Conservation (phyloP, 352 stramenopile species). For the Phytophthora kernoviae region DNA sequence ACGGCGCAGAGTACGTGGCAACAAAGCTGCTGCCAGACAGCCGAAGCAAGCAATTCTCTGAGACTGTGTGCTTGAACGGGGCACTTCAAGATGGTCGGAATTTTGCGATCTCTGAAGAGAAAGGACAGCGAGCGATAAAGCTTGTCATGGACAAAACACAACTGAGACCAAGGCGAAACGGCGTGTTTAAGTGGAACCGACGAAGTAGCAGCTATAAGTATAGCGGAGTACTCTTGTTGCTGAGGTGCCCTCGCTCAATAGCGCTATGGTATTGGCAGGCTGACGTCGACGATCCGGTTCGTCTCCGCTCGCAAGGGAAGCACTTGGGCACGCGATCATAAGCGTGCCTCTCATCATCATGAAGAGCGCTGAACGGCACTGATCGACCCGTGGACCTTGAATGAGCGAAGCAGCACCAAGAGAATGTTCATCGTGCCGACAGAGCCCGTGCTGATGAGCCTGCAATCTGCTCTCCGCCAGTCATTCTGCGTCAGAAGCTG, state of each 20-base stretch:
- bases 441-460: slow-evolving; percentile 10
- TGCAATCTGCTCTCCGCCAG: slow-evolving; percentile 8
- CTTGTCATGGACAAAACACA: not conserved
- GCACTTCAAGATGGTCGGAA: not conserved
- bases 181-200: not conserved
- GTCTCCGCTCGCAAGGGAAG: slow-evolving; percentile 7
- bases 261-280: not conserved
- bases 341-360: not conserved
- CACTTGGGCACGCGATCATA: slow-evolving; percentile 1
- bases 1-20: not conserved
- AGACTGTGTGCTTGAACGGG: not conserved
- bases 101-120: not conserved
- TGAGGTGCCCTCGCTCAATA: too few species aligned
- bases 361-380: not conserved
- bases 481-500: slow-evolving; percentile 14
- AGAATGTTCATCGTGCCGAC: slow-evolving; percentile 33
- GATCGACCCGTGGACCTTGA: slow-evolving; percentile 3
- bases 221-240: too few species aligned
- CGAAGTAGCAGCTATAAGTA: not conserved
- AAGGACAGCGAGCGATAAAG: not conserved
- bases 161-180: not conserved
- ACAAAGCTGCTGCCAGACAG: not conserved
- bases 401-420: slow-evolving; percentile 15
- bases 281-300: slow-evolving; percentile 9
- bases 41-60: too few species aligned